Base-by-base conservation (phyloP, 441 rosid species). In the Gossypium davidsonii region DNA sequence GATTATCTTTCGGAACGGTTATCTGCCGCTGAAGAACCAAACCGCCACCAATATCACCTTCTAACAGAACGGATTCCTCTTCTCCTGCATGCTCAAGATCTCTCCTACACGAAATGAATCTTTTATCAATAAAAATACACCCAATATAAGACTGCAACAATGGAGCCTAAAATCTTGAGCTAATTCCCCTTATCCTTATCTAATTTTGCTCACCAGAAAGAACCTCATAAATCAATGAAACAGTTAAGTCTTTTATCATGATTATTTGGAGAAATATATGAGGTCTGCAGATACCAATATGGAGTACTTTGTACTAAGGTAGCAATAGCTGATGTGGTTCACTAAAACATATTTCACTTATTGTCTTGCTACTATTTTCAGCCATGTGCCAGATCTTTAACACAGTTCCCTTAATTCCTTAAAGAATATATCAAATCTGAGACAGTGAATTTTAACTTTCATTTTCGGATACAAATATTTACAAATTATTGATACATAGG, bases 21-120 rank as follows among this genome's bases (percentile, higher is more conserved):
- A 94, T 84, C 56, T 77, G 61, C 67, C 97, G 82, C 51, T 75
- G 82, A 81, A 94, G 81, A 79, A 84, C 80, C 80, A 94, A 70
- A 23, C 97, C 99, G 79, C 97, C 96, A 2, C 99, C 93, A 74
- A 92, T 65, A 73, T 91, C 90, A 78, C 91, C 82, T 85, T 92
- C 99, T 74, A 94, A 73, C 59, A 74, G 58, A 68, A 92, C 85
- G 58, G 89, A 88, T 78, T 89, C 94, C 65, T 85, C 88, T 80
- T 92, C 96, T 73, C 92, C 91, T 18, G 90, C 93, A 79, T 91
- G 94, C 85, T 85, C 88, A 79, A 88, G 85, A 78, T 86, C 86
- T 79, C 89, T 83, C 92, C 97, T 92, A 79, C 82, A 83, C 4
- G 71, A 4, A 51, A 73, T 21, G 12, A 0, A 62, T 56, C 14